Conservation (phyloP, 768 basidiomycete species). For the Trametes cinnabarina region DNA sequence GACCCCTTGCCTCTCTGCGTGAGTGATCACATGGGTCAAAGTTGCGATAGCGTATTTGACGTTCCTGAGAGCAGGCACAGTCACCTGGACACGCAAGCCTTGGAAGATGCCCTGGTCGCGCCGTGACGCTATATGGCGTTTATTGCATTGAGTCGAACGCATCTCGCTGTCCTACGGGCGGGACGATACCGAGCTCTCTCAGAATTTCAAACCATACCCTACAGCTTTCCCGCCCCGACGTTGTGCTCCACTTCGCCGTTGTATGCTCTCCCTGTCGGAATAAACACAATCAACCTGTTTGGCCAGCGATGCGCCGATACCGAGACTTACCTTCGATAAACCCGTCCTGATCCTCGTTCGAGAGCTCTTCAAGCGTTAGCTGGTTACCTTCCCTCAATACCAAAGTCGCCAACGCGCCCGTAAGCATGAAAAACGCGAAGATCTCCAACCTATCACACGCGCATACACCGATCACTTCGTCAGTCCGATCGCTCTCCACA, state of each 20-base stretch:
- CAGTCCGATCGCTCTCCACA: too few species aligned
- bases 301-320: too few species aligned
- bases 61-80: too few species aligned
- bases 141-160: too few species aligned
- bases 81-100: too few species aligned
- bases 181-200: too few species aligned
- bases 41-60: too few species aligned
- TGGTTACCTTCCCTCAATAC: slow-evolving; percentile 44
- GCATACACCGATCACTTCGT: too few species aligned
- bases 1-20: background rate
- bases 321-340: slow-evolving; percentile 24
- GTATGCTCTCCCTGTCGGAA: background rate
- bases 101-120: too few species aligned
- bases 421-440: slow-evolving; percentile 47
- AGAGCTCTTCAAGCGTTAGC: slow-evolving; percentile 35
- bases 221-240: background rate
- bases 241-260: background rate
- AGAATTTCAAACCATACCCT: too few species aligned
- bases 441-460: slow-evolving; percentile 35
- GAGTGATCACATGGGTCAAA: background rate
- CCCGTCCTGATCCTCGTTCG: slow-evolving; percentile 36
- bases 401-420: slow-evolving; percentile 40
- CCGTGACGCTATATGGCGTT: too few species aligned
- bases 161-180: too few species aligned
- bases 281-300: background rate